phyloP scores from a whole-genome alignment of 164 flowering plant species.

The Cinnamomum micranthum region DNA sequence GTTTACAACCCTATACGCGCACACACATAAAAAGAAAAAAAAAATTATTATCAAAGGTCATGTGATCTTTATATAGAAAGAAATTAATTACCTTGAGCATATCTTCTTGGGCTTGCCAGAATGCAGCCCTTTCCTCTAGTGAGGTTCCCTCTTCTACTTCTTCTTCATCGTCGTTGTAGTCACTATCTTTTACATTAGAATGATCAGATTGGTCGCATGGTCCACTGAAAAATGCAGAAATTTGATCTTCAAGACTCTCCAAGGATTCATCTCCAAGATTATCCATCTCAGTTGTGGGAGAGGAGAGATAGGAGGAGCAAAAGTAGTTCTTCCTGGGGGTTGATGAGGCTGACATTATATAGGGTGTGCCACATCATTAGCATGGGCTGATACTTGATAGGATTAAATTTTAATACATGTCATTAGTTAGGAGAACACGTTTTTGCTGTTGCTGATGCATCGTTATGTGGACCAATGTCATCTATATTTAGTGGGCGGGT shows the following conservation, averaged over 20 bases:
- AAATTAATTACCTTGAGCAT: constrained; percentile 2
- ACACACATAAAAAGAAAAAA: neutral
- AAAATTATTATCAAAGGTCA: neutral
- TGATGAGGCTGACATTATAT: neutral
- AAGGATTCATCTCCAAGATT: neutral
- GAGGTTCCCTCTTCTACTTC: neutral
- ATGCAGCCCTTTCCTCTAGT: neutral
- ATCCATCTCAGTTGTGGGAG: neutral
- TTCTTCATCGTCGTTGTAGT: neutral
- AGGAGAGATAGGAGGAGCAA: neutral
- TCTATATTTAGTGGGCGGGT: no score
- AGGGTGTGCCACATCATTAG: neutral
- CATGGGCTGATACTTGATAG: no score
- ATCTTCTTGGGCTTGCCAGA: constrained; percentile 4
- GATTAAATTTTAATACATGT: no score
- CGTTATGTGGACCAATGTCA: no score
- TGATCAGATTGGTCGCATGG: neutral
- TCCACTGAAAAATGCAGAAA: constrained; percentile 4
- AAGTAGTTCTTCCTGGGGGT: neutral
- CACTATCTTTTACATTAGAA: neutral
- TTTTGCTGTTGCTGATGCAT: no score
- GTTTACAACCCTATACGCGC: no score
- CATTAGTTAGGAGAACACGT: no score
- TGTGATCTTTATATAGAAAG: neutral
- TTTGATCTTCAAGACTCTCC: constrained; percentile 13